A percentile compares a stretch with the other conserved stretches of the same genome.
Conservation (phyloP, 306 rosid genomes). For the Sphenostylis stenocarpa region DNA sequence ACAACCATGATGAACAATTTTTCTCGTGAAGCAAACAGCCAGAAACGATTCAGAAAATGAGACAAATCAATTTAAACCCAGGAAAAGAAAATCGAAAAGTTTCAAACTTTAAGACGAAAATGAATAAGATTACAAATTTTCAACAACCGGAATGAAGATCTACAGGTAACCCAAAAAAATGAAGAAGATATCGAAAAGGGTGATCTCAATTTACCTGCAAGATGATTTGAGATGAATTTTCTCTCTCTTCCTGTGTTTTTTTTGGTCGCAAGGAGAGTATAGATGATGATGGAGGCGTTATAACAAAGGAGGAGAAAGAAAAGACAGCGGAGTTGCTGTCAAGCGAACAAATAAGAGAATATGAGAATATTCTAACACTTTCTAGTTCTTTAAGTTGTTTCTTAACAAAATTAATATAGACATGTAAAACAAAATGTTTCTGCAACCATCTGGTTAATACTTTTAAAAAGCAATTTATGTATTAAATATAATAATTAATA, state of each 20-base stretch:
- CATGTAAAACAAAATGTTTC: background rate
- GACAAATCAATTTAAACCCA: background rate
- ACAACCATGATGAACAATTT: background rate
- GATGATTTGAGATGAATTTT: background rate
- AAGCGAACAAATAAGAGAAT: background rate
- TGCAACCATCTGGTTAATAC: background rate
- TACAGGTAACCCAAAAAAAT: background rate
- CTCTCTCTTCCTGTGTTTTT: background rate
- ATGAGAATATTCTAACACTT: slow-evolving; percentile 18
- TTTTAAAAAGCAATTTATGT: background rate
- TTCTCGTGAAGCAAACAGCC: background rate
- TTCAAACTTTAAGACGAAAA: background rate
- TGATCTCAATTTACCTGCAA: background rate
- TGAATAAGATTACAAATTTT: background rate
- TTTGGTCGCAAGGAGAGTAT: background rate
- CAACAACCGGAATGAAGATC: background rate
- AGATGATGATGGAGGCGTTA: background rate
- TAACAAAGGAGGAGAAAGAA: background rate
- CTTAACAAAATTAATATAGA: background rate
- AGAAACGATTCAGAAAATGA: background rate
- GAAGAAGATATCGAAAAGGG: background rate
- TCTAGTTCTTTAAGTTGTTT: background rate
- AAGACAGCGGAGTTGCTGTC: slow-evolving; percentile 21
- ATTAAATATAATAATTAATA: background rate
- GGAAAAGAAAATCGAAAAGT: background rate